These are phyloP conservation scores for Albizia julibrissin DNA, from an alignment of 306 rosid species.

Conservation along the genomic window DNA sequence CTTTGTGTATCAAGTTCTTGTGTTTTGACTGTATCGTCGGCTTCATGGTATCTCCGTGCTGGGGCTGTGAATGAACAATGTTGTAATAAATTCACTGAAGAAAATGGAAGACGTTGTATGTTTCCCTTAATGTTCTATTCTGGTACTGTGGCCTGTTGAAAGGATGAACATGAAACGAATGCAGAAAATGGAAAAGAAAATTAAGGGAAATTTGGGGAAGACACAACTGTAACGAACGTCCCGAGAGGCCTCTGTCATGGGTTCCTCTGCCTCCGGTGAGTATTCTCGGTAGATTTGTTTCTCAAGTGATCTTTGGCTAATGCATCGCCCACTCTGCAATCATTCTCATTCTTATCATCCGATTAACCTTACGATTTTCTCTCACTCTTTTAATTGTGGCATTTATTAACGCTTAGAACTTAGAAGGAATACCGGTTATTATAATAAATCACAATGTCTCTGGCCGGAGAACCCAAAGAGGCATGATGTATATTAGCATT, in stretches of 20 bases:
- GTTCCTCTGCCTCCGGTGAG: neutral
- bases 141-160: neutral
- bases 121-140: neutral
- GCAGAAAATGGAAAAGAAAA: neutral
- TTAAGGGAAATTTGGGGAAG: too few relatives aligned
- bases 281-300: neutral
- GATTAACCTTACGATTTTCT: too few relatives aligned
- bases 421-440: neutral
- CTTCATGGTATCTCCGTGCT: neutral
- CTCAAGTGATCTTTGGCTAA: neutral
- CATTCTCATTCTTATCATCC: neutral
- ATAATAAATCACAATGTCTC: too few relatives aligned
- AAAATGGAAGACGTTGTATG: neutral
- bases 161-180: neutral
- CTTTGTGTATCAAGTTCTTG: neutral
- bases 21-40: neutral
- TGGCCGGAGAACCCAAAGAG: neutral
- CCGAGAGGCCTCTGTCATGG: neutral
- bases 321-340: neutral
- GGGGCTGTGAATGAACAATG: neutral
- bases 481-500: neutral
- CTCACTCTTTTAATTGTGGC: neutral
- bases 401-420: neutral
- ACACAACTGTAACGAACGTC: neutral
- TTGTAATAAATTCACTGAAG: neutral